Evolutionary conservation across 495 filamentous ascomycete species (phyloP).

Genomic region (Talaromyces borbonicus): DNA sequence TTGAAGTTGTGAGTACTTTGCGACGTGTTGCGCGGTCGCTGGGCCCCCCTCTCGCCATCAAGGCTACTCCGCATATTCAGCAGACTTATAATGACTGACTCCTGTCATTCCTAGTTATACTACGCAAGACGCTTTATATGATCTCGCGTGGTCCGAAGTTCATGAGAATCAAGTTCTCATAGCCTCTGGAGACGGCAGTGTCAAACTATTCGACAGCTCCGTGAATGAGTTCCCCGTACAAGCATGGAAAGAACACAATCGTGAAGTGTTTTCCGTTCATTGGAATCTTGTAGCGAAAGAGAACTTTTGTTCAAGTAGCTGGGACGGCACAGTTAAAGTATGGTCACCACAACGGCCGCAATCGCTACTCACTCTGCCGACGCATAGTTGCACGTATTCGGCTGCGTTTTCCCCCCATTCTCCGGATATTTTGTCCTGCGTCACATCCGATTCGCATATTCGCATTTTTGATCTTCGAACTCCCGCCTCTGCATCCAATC

Average conservation of each 20-base stretch:
- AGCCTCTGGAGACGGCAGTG: slow-evolving; percentile 80
- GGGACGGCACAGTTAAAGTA: slow-evolving; percentile 91
- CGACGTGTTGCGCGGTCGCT: neutral
- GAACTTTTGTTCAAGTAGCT: slow-evolving; percentile 76
- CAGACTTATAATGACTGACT: neutral
- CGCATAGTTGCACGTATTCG: slow-evolving; percentile 85
- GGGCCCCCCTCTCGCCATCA: neutral
- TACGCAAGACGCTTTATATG: slow-evolving; percentile 93
- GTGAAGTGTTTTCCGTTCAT: slow-evolving; percentile 80
- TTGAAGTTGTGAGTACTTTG: slow-evolving; percentile 53
- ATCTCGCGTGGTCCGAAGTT: slow-evolving; percentile 85
- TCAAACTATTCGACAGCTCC: slow-evolving; percentile 85
- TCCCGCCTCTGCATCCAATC: slow-evolving; percentile 70
- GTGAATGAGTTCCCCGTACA: slow-evolving; percentile 72
- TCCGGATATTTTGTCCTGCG: slow-evolving; percentile 67
- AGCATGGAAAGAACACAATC: slow-evolving; percentile 82
- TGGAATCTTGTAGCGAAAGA: slow-evolving; percentile 93
- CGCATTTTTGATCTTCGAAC: slow-evolving; percentile 85
- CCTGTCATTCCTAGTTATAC: slow-evolving; percentile 53
- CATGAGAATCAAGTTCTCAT: slow-evolving; percentile 89
- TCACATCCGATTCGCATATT: slow-evolving; percentile 74
- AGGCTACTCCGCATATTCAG: slow-evolving; percentile 3
- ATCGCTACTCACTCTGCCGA: slow-evolving; percentile 74
- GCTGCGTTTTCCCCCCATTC: slow-evolving; percentile 72
- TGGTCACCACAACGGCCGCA: slow-evolving; percentile 67